Evolutionary conservation across 305 asterid species (phyloP), one percentile per base, ranked within the genome.

Genomic region (Plantago coronopus): DNA sequence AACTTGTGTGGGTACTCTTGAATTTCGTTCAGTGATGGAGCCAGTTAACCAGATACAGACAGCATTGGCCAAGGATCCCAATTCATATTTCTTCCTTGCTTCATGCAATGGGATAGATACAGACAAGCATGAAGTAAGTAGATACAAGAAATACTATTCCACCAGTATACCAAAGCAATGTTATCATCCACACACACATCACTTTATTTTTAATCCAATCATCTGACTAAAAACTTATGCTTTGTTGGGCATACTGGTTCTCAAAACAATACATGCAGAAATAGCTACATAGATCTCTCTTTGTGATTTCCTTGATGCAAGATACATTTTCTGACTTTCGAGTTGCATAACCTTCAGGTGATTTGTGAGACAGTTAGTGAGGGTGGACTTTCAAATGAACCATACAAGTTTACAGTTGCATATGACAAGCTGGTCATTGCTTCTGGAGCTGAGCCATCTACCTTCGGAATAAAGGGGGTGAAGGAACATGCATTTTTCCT

Each of bases 391-490:
- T 65, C 72, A 49, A 14, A 55, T 4, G 75, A 77, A 60, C 80
- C 87, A 64, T 84, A 89, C 74, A 68, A 38, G 16, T 91, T 91
- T 45, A 88, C 80, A 72, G 96, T 91, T 65, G 69, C 95, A 11
- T 91, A 91, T 17, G 98, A 91, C 80, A 91, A 88, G 76, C 90
- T 91, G 72, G 95, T 91, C 27, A 84, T 91, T 57, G 96, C 95
- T 49, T 74, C 94, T 59, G 98, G 96, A 68, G 80, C 98, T 45
- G 94, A 88, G 55, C 91, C 98, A 4, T 53, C 83, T 74, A 91
- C 96, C 34, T 91, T 88, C 63, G 95, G 96, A 72, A 84, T 91
- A 56, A 86, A 81, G 74, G 96, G 98, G 7, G 98, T 89, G 10
- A 57, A 77, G 57, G 87, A 91, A 54, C 84, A 88, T 20, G 96